A percentile compares a stretch with the other conserved stretches of the same genome.
These are phyloP conservation scores for Spongispora temasekensis DNA, from an alignment of 1,284 basidiomycete species.

Conservation along the genomic window DNA sequence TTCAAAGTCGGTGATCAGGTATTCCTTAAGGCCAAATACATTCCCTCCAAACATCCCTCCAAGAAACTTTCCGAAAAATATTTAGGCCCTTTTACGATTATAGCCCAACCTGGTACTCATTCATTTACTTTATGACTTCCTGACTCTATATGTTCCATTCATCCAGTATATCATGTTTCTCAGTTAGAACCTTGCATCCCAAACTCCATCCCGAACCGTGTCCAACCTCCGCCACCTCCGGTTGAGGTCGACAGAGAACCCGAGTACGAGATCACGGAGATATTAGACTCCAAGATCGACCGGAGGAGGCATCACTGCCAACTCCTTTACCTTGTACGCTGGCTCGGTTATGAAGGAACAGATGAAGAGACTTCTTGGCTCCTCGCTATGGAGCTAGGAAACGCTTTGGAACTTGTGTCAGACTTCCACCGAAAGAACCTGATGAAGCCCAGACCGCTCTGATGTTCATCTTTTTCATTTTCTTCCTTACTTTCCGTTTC, in stretches of 20 bases:
- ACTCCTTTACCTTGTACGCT: no score
- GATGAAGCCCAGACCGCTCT: no score
- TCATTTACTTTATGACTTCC: no score
- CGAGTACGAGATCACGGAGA: constrained; percentile 1
- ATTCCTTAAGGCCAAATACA: no score
- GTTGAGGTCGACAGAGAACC: neutral
- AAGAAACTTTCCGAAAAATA: no score
- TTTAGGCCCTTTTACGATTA: no score
- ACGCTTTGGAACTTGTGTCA: neutral
- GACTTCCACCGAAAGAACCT: neutral
- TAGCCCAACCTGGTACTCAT: no score
- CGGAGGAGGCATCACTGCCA: no score
- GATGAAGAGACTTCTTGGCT: neutral
- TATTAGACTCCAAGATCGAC: constrained; percentile 6
- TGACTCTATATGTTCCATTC: no score
- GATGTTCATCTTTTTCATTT: neutral
- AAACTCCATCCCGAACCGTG: neutral
- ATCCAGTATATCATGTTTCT: no score
- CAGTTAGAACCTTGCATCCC: neutral
- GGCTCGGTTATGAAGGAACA: neutral
- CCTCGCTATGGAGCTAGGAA: neutral
- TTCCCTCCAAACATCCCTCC: no score
- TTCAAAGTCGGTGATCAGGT: neutral
- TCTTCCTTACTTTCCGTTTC: neutral
- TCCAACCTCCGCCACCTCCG: constrained; percentile 1